A percentile compares a stretch with the other conserved stretches of the same genome.
Evolutionary conservation across 495 filamentous ascomycete genomes (phyloP).

Genomic region (Penicillium tannophilum): DNA sequence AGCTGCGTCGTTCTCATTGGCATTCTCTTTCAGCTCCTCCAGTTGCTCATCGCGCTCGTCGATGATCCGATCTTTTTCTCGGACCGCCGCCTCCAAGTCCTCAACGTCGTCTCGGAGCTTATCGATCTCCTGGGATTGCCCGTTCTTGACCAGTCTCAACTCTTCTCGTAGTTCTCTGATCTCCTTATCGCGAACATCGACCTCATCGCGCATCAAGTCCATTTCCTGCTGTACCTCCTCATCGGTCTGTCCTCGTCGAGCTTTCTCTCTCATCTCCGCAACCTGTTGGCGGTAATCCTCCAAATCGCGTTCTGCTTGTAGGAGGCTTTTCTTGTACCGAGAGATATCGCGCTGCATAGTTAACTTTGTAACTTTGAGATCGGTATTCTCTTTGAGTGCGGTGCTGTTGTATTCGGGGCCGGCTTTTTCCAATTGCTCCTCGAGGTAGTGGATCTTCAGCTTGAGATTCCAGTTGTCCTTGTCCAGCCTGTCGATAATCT

Average conservation of each 20-base stretch:
- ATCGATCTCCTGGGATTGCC: constrained; percentile 57
- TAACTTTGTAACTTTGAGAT: constrained; percentile 86
- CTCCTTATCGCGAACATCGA: constrained; percentile 58
- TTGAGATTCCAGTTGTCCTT: constrained; percentile 96
- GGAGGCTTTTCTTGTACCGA: constrained; percentile 77
- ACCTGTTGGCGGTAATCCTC: constrained; percentile 78
- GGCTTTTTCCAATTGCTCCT: constrained; percentile 79
- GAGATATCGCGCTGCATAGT: constrained; percentile 85
- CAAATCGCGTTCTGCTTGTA: constrained; percentile 75
- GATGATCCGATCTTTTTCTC: constrained; percentile 65
- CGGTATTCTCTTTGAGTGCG: constrained; percentile 90
- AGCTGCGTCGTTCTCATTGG: constrained; percentile 54
- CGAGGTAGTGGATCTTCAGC: constrained; percentile 93
- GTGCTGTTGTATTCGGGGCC: constrained; percentile 86
- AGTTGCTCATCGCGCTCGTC: constrained; percentile 68
- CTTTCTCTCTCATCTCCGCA: constrained; percentile 74
- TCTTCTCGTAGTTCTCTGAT: constrained; percentile 49
- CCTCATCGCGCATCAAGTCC: constrained; percentile 58
- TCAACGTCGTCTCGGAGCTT: constrained; percentile 68
- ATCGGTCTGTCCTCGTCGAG: constrained; percentile 72
- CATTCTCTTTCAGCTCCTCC: constrained; percentile 57
- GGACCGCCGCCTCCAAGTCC: constrained; percentile 65
- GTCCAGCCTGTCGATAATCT: constrained; percentile 90
- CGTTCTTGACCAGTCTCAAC: constrained; percentile 46
- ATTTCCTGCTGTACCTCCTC: constrained; percentile 63